Base-by-base conservation (phyloP, 352 stramenopile genomes). In the Globisporangium yorkense region DNA sequence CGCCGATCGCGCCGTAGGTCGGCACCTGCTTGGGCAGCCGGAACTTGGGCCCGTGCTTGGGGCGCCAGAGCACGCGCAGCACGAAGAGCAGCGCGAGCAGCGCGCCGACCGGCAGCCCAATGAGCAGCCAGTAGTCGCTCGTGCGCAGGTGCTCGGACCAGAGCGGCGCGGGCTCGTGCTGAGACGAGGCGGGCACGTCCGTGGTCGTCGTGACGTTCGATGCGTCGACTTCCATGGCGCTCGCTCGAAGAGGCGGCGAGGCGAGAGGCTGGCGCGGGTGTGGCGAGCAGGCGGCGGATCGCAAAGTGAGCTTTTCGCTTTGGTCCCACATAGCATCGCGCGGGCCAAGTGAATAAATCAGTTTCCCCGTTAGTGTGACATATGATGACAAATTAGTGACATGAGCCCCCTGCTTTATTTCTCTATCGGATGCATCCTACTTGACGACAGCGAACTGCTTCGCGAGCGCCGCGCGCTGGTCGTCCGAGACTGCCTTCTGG, bases 21-120 rank as follows among this genome's bases (percentile, higher is more conserved):
- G 84, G 84, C 33, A 89, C 84, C 24, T 85, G 68, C 61, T 89
- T 91, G 31, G 81, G 81, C 18, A 91, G 56, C 16, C 81, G 81
- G 65, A 94, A 94, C 69, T 89, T 94, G 31, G 79, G 84, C 6
- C 76, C 77, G 15, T 68, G 59, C 48, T 86, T 87, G 27, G 79
- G 78, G 1, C 79, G 80, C 84, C 84, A 94, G 10, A 94, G 63
- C 53, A 89, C 71, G 50, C 84, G 84, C 59, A 94, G 61, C 5
- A 90, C 20, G 57, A 91, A 68, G 20, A 86, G 56, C 33, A 84
- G 69, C 41, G 68, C 62, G 21, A 92, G 51, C 15, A 94, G 55
- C 27, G 81, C 72, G 33, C 76, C 76, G 37, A 90, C 9, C 3
- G 84, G 84, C 15, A 94, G 64, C 0, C 81, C 80, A 10, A 88